Conservation (phyloP, 1,284 basidiomycete species). For the Apiotrichum sp. region DNA sequence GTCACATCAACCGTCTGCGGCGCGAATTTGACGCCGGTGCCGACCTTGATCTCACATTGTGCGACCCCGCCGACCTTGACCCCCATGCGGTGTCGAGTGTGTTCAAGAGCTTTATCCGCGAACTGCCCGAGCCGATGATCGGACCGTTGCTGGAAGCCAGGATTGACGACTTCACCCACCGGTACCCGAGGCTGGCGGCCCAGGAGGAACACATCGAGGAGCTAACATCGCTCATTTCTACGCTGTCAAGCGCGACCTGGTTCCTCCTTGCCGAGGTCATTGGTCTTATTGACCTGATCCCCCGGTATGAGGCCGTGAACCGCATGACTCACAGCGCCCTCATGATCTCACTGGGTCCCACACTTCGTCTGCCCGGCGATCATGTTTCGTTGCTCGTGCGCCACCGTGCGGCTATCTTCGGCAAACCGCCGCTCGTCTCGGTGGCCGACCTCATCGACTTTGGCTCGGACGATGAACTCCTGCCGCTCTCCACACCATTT, state of each 20-base stretch:
- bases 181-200: not conserved
- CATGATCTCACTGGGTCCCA: slow-evolving; percentile 41
- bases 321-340: slow-evolving; percentile 44
- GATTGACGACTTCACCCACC: slow-evolving; percentile 56
- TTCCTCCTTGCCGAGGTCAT: slow-evolving; percentile 46
- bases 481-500: slow-evolving; percentile 16
- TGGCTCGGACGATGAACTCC: slow-evolving; percentile 25
- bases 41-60: slow-evolving; percentile 71
- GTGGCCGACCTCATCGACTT: slow-evolving; percentile 34
- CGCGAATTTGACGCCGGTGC: slow-evolving; percentile 80
- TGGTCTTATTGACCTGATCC: slow-evolving; percentile 39
- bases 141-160: slow-evolving; percentile 61
- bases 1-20: slow-evolving; percentile 65
- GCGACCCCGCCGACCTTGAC: slow-evolving; percentile 73
- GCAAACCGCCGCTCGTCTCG: slow-evolving; percentile 27
- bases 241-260: slow-evolving; percentile 43
- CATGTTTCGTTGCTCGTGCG: slow-evolving; percentile 33
- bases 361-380: slow-evolving; percentile 35
- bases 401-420: slow-evolving; percentile 28
- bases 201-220: slow-evolving; percentile 16
- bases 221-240: slow-evolving; percentile 23
- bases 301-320: slow-evolving; percentile 29
- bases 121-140: slow-evolving; percentile 69
- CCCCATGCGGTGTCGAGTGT: slow-evolving; percentile 82
- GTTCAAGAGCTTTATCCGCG: slow-evolving; percentile 52